These are phyloP conservation scores for Rhododendron mucronatum DNA, from an alignment of 148 eudicot species.

Conservation along the genomic window DNA sequence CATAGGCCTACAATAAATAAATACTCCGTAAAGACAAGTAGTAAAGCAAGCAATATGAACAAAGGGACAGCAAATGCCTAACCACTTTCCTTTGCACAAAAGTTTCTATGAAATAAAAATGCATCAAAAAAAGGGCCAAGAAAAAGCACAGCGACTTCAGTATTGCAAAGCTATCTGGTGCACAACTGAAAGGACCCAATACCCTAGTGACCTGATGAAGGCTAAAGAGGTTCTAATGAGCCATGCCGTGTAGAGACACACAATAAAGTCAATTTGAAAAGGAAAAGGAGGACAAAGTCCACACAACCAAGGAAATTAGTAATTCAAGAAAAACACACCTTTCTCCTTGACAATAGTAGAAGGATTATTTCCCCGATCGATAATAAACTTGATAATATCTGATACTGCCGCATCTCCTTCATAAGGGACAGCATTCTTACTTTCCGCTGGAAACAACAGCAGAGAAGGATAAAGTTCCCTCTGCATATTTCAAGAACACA, in stretches of 20 bases:
- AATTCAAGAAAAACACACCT: slow-evolving; percentile 34
- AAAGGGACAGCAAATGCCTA: background rate
- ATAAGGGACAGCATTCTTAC: slow-evolving; percentile 54
- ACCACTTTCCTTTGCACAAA: background rate
- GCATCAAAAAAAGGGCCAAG: background rate
- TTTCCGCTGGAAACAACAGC: slow-evolving; percentile 70
- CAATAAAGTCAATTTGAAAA: slow-evolving; percentile 10
- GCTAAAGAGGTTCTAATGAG: background rate
- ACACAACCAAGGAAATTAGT: slow-evolving; percentile 2
- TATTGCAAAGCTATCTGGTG: background rate
- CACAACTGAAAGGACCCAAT: background rate
- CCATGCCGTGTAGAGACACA: background rate
- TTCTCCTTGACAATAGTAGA: slow-evolving; percentile 35
- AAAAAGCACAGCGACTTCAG: background rate
- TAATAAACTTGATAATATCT: slow-evolving; percentile 62
- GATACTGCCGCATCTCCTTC: slow-evolving; percentile 61
- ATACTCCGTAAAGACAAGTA: background rate
- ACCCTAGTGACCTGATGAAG: background rate
- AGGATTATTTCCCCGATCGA: slow-evolving; percentile 47
- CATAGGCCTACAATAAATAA: background rate
- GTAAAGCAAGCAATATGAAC: background rate
- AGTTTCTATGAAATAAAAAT: background rate
- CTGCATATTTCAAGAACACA: slow-evolving; percentile 48
- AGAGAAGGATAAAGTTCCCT: slow-evolving; percentile 71
- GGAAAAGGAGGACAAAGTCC: background rate